Conservation (phyloP, 164 flowering plant genomes). For the Warburgia ugandensis region DNA sequence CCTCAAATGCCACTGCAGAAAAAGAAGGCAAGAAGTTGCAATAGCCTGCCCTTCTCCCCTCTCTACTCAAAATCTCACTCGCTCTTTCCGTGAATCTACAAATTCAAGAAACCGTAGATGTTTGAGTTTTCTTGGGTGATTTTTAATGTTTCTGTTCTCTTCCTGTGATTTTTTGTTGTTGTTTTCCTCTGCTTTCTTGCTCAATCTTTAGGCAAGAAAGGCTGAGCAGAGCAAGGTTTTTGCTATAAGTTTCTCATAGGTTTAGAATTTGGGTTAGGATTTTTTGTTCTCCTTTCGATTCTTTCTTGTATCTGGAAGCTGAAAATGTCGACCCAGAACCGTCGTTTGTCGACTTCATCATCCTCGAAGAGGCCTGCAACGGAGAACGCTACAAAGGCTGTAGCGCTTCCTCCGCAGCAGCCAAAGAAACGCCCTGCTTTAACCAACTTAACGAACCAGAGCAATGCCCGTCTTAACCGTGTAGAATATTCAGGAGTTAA, state of each 20-base stretch:
- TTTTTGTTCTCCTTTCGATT: not conserved
- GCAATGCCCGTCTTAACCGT: constrained; percentile 4
- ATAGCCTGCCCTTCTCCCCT: not conserved
- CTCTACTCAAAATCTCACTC: not conserved
- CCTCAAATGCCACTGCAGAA: not conserved
- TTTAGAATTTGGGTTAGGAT: too few species aligned
- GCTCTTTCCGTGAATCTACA: not conserved
- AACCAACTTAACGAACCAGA: constrained; percentile 21
- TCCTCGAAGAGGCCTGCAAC: constrained; percentile 20
- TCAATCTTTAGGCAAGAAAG: constrained; percentile 7
- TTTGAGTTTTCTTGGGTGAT: too few species aligned
- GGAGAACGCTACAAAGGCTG: constrained; percentile 11
- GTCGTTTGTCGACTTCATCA: constrained; percentile 17
- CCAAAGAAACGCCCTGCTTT: constrained; percentile 30
- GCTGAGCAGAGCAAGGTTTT: not conserved
- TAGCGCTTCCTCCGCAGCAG: constrained; percentile 12
- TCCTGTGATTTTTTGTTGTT: not conserved
- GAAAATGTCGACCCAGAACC: constrained; percentile 21
- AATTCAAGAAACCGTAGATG: too few species aligned
- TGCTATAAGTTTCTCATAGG: not conserved
- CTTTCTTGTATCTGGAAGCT: too few species aligned
- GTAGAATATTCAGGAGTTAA: not conserved
- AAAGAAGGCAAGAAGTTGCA: too few species aligned
- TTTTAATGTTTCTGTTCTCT: not conserved
- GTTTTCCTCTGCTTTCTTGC: constrained; percentile 1